phyloP scores from a whole-genome alignment of 1,284 basidiomycete genomes.

The Fomitopsis pinicola region DNA sequence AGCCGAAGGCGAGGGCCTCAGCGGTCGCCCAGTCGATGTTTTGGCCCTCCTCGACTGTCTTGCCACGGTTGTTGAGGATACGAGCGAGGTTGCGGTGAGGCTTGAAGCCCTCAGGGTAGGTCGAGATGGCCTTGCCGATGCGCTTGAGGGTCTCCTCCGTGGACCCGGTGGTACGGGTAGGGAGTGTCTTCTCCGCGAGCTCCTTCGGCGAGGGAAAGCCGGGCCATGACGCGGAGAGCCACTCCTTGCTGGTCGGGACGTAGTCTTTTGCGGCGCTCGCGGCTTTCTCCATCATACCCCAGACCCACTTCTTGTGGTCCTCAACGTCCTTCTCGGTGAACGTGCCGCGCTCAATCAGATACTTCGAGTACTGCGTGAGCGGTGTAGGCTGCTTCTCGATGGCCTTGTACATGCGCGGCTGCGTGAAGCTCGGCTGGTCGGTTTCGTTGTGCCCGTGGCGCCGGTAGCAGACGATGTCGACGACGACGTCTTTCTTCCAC shows the following conservation, averaged over 20 bases:
- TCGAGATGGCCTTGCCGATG: conserved; percentile 84
- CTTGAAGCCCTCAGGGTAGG: conserved; percentile 82
- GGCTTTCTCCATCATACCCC: conserved; percentile 97
- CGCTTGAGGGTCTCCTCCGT: conserved; percentile 77
- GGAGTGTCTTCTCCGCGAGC: conserved; percentile 89
- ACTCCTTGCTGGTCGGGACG: conserved; percentile 89
- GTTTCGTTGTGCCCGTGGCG: conserved; percentile 99
- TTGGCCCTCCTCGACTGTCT: conserved; percentile 85
- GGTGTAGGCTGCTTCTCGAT: conserved; percentile 94
- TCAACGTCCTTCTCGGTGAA: conserved; percentile 97
- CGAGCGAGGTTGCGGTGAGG: conserved; percentile 94
- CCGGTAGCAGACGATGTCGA: conserved; percentile 99
- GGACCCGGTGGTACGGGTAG: conserved; percentile 84
- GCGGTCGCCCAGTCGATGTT: conserved; percentile 99
- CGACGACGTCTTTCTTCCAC: conserved; percentile 98
- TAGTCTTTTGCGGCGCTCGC: conserved; percentile 91
- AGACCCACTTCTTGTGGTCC: conserved; percentile 99
- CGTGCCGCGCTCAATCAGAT: conserved; percentile 87
- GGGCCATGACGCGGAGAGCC: conserved; percentile 97
- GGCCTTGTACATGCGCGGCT: conserved; percentile 98
- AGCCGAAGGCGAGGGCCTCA: conserved; percentile 94
- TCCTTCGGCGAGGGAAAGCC: conserved; percentile 98
- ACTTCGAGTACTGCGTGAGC: conserved; percentile 88
- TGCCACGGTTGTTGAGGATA: conserved; percentile 85
- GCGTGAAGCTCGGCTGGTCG: conserved; percentile 98